These are phyloP conservation scores for Filosporella fistucella DNA, from an alignment of 495 filamentous ascomycete species.

Conservation along the genomic window DNA sequence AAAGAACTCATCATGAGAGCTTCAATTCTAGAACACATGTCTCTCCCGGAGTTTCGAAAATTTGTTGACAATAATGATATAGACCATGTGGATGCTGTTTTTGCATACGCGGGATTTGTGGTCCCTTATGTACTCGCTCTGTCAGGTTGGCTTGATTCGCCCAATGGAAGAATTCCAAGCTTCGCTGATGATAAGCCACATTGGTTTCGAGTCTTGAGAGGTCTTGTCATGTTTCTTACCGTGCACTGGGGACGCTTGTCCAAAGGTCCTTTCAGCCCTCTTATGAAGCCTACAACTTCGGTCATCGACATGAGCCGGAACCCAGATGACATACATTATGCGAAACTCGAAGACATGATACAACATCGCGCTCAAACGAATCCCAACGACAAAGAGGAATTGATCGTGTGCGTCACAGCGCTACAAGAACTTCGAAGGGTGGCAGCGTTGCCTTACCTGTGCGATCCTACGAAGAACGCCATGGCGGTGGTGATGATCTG, in stretches of 20 bases:
- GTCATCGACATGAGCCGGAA: background rate
- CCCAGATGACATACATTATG: conserved; percentile 7
- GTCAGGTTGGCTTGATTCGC: background rate
- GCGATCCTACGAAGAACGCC: conserved; percentile 11
- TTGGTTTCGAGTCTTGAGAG: conserved; percentile 12
- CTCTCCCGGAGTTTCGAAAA: conserved; percentile 5
- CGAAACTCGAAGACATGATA: background rate
- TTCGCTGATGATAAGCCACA: conserved; percentile 6
- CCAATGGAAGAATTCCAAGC: conserved; percentile 7
- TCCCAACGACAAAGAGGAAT: conserved; percentile 22
- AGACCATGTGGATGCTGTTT: background rate
- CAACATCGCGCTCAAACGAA: background rate
- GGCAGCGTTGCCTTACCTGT: conserved; percentile 18
- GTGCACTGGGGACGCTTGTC: background rate
- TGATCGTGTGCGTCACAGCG: conserved; percentile 10
- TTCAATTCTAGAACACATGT: background rate
- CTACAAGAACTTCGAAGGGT: conserved; percentile 12
- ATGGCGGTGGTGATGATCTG: conserved; percentile 25
- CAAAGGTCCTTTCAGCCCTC: conserved; percentile 2
- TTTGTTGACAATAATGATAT: conserved; percentile 6
- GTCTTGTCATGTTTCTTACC: background rate
- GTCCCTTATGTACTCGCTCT: conserved; percentile 22
- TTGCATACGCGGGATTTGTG: conserved; percentile 24
- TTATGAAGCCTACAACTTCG: background rate
- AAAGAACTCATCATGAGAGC: conserved; percentile 1